Evolutionary conservation across 495 filamentous ascomycete genomes (phyloP).

Genomic region (Lasiosphaeria ovina): DNA sequence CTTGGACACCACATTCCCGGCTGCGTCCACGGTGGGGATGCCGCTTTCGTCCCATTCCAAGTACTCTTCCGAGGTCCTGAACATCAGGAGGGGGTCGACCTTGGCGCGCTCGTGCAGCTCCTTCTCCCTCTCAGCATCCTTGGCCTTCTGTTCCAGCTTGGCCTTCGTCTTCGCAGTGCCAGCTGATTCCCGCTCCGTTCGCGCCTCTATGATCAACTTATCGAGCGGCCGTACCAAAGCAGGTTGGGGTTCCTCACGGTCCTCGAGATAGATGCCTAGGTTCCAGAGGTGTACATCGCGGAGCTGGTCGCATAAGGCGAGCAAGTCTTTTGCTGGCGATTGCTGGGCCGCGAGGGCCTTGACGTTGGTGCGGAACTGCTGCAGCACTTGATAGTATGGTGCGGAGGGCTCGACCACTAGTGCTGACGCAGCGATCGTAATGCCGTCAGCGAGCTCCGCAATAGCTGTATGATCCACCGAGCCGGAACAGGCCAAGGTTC

Average conservation of each 20-base stretch:
- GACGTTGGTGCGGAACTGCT: slow-evolving; percentile 24
- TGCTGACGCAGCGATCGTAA: slow-evolving; percentile 14
- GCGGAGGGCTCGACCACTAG: slow-evolving; percentile 10
- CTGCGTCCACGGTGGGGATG: slow-evolving; percentile 59
- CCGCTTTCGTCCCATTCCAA: slow-evolving; percentile 73
- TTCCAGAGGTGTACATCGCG: slow-evolving; percentile 66
- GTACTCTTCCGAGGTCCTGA: slow-evolving; percentile 56
- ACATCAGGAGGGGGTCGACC: slow-evolving; percentile 45
- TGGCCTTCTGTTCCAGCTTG: slow-evolving; percentile 53
- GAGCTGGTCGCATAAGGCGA: slow-evolving; percentile 63
- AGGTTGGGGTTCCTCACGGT: slow-evolving; percentile 53
- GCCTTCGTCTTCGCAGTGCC: slow-evolving; percentile 39
- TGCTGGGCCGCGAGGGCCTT: slow-evolving; percentile 40
- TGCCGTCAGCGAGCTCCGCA: slow-evolving; percentile 22
- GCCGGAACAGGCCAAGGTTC: slow-evolving; percentile 45
- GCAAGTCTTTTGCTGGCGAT: slow-evolving; percentile 50
- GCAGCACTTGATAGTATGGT: slow-evolving; percentile 23
- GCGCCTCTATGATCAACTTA: slow-evolving; percentile 56
- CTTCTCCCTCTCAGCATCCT: slow-evolving; percentile 46
- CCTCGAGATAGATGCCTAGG: slow-evolving; percentile 71
- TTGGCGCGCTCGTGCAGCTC: slow-evolving; percentile 35
- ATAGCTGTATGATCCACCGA: slow-evolving; percentile 26
- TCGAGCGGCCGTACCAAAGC: slow-evolving; percentile 62
- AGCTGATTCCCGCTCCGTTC: slow-evolving; percentile 53
- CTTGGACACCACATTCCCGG: slow-evolving; percentile 67